These are phyloP conservation scores for Quercus cerris DNA, from an alignment of 306 rosid species.

Conservation along the genomic window DNA sequence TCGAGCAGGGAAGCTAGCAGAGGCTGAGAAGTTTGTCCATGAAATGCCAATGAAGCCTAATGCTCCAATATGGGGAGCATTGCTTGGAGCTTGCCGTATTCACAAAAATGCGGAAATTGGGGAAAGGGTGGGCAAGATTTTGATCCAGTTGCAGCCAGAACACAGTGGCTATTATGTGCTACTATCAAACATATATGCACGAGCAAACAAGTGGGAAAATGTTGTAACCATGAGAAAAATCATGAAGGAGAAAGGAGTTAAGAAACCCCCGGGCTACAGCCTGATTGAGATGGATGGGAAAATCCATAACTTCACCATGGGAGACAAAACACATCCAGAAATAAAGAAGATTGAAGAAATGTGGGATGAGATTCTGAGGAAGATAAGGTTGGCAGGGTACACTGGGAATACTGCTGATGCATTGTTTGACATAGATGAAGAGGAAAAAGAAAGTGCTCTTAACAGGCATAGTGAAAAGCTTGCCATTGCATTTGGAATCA, in stretches of 20 bases:
- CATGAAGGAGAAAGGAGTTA: conserved; percentile 43
- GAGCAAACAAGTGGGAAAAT: conserved; percentile 40
- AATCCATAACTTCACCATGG: conserved; percentile 35
- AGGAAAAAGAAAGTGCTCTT: conserved; percentile 48
- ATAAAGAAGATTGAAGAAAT: conserved; percentile 35
- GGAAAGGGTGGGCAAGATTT: conserved; percentile 41
- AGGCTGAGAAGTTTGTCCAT: conserved; percentile 43
- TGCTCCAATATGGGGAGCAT: conserved; percentile 47
- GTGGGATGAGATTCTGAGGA: conserved; percentile 41
- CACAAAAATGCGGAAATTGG: conserved; percentile 36
- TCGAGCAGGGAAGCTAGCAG: conserved; percentile 40
- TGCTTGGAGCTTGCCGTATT: conserved; percentile 47
- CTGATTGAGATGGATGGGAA: conserved; percentile 47
- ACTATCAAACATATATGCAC: conserved; percentile 42
- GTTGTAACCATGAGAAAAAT: conserved; percentile 28
- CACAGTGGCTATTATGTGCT: conserved; percentile 48
- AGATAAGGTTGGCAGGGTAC: conserved; percentile 38
- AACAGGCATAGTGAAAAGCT: conserved; percentile 47
- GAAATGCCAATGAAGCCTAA: conserved; percentile 47
- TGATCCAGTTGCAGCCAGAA: conserved; percentile 45
- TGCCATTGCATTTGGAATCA: conserved; percentile 46
- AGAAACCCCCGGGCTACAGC: conserved; percentile 38
- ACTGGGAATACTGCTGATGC: conserved; percentile 37
- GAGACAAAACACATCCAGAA: conserved; percentile 44
- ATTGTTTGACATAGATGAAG: conserved; percentile 49